Conservation (phyloP, 2,329 filamentous ascomycete species). For the Alternaria longipes region DNA sequence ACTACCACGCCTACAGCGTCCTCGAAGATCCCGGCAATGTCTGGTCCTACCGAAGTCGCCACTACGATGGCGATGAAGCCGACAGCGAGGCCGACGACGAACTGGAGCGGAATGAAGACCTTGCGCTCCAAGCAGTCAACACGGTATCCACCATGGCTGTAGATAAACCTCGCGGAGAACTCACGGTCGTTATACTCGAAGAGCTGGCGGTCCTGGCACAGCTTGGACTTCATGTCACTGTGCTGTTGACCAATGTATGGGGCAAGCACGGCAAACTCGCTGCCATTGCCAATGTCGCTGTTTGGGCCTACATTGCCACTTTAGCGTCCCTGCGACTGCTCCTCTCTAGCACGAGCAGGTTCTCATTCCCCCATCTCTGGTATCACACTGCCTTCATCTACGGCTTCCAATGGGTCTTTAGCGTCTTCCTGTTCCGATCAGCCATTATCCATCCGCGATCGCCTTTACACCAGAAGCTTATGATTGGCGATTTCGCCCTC, state of each 20-base stretch:
- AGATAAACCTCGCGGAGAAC: slow-evolving; percentile 78
- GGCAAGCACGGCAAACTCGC: slow-evolving; percentile 66
- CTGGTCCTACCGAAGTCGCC: slow-evolving; percentile 45
- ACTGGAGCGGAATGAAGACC: slow-evolving; percentile 64
- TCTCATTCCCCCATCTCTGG: slow-evolving; percentile 81
- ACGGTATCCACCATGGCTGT: slow-evolving; percentile 69
- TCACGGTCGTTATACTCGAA: slow-evolving; percentile 76
- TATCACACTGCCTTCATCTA: slow-evolving; percentile 92
- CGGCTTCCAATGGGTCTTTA: slow-evolving; percentile 80
- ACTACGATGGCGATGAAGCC: slow-evolving; percentile 49
- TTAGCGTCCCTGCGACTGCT: slow-evolving; percentile 77
- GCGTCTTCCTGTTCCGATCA: slow-evolving; percentile 82
- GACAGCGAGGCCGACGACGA: slow-evolving; percentile 66
- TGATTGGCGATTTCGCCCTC: slow-evolving; percentile 78
- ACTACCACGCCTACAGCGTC: slow-evolving; percentile 66
- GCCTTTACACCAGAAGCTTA: slow-evolving; percentile 67
- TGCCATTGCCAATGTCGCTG: slow-evolving; percentile 72
- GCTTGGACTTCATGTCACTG: slow-evolving; percentile 72
- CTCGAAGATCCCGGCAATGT: slow-evolving; percentile 58
- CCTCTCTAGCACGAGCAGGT: slow-evolving; percentile 66
- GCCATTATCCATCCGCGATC: slow-evolving; percentile 80
- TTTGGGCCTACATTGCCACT: slow-evolving; percentile 82
- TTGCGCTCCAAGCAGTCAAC: slow-evolving; percentile 65
- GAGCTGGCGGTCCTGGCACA: slow-evolving; percentile 76
- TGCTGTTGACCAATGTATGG: slow-evolving; percentile 69